These are phyloP conservation scores for Didymella segeticola DNA, from an alignment of 2,329 filamentous ascomycete genomes.

Conservation along the genomic window DNA sequence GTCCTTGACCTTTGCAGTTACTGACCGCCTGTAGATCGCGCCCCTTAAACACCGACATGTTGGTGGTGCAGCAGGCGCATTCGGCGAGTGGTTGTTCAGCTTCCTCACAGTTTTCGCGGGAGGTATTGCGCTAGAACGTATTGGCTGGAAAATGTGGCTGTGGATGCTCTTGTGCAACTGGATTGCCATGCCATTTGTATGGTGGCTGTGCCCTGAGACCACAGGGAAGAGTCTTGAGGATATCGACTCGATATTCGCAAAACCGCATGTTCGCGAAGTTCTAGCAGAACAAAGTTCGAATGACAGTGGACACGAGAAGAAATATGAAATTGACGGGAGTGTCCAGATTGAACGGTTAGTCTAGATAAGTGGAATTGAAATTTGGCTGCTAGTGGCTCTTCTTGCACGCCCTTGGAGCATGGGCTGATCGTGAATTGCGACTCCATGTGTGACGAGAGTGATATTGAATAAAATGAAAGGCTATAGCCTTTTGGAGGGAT, in stretches of 20 bases:
- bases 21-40: conserved; percentile 33
- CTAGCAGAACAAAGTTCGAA: too few species aligned
- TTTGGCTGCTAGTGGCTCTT: too few species aligned
- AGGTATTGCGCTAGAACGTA: conserved; percentile 41
- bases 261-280: too few species aligned
- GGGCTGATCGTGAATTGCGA: too few species aligned
- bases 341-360: too few species aligned
- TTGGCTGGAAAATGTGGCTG: conserved; percentile 50
- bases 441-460: too few species aligned
- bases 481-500: too few species aligned
- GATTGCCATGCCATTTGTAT: conserved; percentile 1
- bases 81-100: conserved; percentile 48
- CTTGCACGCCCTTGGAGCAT: too few species aligned
- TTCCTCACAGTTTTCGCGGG: conserved; percentile 48
- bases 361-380: too few species aligned
- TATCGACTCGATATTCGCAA: conserved; percentile 13
- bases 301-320: too few species aligned
- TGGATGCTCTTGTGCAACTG: conserved; percentile 22
- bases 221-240: conserved; percentile 11
- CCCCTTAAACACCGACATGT: conserved; percentile 48
- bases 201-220: conserved; percentile 4
- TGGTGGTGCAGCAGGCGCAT: conserved; percentile 44
- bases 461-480: too few species aligned
- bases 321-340: too few species aligned
- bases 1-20: background rate